Evolutionary conservation across 495 filamentous ascomycete species (phyloP), one percentile per base, ranked within the genome.

Genomic region (Aspergillus cavernicola): DNA sequence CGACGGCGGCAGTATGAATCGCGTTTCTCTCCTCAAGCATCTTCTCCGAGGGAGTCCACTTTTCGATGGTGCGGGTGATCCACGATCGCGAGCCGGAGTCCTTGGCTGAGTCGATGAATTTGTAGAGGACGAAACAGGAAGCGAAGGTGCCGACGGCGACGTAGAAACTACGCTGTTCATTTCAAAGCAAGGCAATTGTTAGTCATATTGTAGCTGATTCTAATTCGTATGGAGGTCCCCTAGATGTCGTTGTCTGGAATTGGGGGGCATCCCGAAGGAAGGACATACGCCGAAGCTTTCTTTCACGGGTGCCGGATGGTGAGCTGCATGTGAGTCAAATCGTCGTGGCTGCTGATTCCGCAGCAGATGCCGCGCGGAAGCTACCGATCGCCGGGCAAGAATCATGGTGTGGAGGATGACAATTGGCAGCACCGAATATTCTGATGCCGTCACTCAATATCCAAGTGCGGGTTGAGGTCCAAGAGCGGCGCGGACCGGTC

Each of bases 231-330:
- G n/a, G n/a, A n/a, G n/a, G n/a, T n/a, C n/a, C n/a, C n/a, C n/a
- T n/a, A n/a, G n/a, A n/a, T n/a, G n/a, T n/a, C n/a, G n/a, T n/a
- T n/a, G n/a, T n/a, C n/a, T n/a, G n/a, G 33, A 44, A 50, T 24
- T 20, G 6, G 18, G 19, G 26, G 12, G 49, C 19, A 26, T 11
- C 31, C 53, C 40, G 55, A 67, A 55, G 55, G n/a, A 53, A 59
- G 57, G 56, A 75, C 83, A 66, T 80, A 88, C 85, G 56, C 85
- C 84, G 58, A 86, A 70, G 61, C 73, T 66, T 67, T 88, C 85
- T 61, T 79, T 82, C 56, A 79, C 79, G 37, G 81, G 79, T 50
- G 69, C 74, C 52, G 76, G 67, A 62, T 80, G 71, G 50, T 71
- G 63, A 57, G 65, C 68, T 53, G 71, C 67, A 50, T 73, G 68